Evolutionary conservation across 1,284 basidiomycete species (phyloP).

Genomic region (Sanghuangporus sanghuang): DNA sequence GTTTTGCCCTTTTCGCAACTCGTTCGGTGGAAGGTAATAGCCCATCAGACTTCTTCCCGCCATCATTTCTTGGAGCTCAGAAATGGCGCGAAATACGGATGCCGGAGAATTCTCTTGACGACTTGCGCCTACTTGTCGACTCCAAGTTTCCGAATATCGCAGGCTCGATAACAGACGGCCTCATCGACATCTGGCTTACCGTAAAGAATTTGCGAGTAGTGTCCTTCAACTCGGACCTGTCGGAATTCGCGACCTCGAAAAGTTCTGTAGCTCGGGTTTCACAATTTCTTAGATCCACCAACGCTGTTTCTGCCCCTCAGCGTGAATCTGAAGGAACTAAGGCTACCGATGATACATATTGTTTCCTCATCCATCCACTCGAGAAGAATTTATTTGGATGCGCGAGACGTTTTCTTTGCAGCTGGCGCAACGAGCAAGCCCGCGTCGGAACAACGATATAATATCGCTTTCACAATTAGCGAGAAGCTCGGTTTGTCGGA

Average conservation of each 20-base stretch:
- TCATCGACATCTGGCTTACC: slow-evolving; percentile 62
- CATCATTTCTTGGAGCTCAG: slow-evolving; percentile 78
- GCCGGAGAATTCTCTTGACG: slow-evolving; percentile 53
- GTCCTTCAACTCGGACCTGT: slow-evolving; percentile 56
- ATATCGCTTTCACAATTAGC: slow-evolving; percentile 51
- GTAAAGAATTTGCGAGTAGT: slow-evolving; percentile 44
- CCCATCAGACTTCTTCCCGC: slow-evolving; percentile 39
- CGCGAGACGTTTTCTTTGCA: slow-evolving; percentile 91
- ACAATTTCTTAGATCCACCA: slow-evolving; percentile 28
- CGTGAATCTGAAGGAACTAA: not conserved
- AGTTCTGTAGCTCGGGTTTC: slow-evolving; percentile 80
- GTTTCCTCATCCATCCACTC: slow-evolving; percentile 72
- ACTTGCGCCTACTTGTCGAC: slow-evolving; percentile 67
- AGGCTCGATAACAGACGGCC: slow-evolving; percentile 37
- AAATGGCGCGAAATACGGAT: slow-evolving; percentile 75
- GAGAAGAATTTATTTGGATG: slow-evolving; percentile 93
- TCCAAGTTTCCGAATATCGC: slow-evolving; percentile 61
- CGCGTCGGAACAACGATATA: slow-evolving; percentile 45
- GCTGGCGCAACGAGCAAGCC: slow-evolving; percentile 50
- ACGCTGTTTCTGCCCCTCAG: not conserved
- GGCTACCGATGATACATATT: slow-evolving; percentile 40
- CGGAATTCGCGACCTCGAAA: slow-evolving; percentile 85
- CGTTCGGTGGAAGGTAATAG: slow-evolving; percentile 51
- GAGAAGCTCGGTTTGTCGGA: slow-evolving; percentile 61
- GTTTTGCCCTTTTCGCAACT: slow-evolving; percentile 80